Percentiles rank a stretch among this genome's conserved stretches.
These are phyloP conservation scores for Volvox africanus DNA, from an alignment of 139 green algal species.

Conservation along the genomic window DNA sequence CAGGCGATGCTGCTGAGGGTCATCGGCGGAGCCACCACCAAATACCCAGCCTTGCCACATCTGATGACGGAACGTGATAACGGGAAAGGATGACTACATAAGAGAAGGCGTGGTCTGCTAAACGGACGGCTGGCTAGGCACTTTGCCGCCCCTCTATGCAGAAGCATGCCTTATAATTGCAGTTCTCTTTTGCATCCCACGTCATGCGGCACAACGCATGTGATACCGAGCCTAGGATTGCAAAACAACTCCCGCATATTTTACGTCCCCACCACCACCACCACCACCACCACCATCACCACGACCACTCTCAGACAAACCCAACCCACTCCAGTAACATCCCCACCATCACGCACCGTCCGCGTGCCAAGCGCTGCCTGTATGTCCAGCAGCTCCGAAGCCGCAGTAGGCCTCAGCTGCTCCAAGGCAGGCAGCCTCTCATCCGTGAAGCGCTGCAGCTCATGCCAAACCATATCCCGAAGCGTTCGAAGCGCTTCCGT, in stretches of 20 bases:
- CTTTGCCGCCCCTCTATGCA: background rate
- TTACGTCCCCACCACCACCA: background rate
- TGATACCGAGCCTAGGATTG: background rate
- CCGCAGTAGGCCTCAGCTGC: background rate
- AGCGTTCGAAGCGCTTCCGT: background rate
- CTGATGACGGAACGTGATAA: background rate
- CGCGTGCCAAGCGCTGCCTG: slow-evolving; percentile 2
- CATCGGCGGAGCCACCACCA: background rate
- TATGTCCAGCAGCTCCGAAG: slow-evolving; percentile 7
- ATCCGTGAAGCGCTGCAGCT: slow-evolving; percentile 37
- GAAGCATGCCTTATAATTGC: background rate
- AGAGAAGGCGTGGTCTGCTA: background rate
- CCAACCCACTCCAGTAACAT: background rate
- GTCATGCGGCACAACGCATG: background rate
- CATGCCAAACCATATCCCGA: background rate
- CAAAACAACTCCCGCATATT: background rate
- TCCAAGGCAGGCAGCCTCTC: background rate
- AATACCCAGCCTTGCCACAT: background rate
- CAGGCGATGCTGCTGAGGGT: background rate
- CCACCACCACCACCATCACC: background rate
- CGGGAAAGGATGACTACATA: background rate
- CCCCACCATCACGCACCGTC: background rate
- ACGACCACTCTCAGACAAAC: background rate
- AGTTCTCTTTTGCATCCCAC: background rate
- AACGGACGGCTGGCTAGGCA: background rate